These are phyloP conservation scores for Penicillium mononematosum DNA, from an alignment of 495 filamentous ascomycete genomes.

Conservation along the genomic window DNA sequence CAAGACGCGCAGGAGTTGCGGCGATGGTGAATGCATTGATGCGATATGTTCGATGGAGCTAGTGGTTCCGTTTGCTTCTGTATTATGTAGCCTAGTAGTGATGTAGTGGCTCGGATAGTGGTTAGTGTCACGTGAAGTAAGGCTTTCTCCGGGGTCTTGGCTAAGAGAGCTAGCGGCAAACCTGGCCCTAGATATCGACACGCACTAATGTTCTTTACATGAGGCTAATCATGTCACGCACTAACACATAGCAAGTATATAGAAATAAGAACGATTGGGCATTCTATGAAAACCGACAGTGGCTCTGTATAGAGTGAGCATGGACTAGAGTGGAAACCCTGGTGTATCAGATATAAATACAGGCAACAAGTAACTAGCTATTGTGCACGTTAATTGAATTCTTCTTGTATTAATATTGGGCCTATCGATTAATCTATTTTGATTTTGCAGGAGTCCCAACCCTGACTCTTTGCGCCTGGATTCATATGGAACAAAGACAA, in stretches of 20 bases:
- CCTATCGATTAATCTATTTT: slow-evolving; percentile 35
- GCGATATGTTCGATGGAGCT: background rate
- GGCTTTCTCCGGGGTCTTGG: slow-evolving; percentile 7
- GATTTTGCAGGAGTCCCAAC: slow-evolving; percentile 27
- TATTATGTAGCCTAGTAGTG: background rate
- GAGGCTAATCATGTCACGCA: background rate
- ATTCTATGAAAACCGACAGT: background rate
- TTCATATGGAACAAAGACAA: slow-evolving; percentile 29
- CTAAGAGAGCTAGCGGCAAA: background rate
- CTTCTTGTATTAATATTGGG: slow-evolving; percentile 26
- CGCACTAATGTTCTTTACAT: background rate
- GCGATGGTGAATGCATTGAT: slow-evolving; percentile 44
- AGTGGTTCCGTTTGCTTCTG: slow-evolving; percentile 1
- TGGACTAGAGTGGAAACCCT: background rate
- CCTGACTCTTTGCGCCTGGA: slow-evolving; percentile 21
- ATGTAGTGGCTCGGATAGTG: background rate
- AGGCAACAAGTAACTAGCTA: background rate
- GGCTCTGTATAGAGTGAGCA: background rate
- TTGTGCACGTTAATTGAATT: background rate
- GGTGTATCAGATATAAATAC: background rate
- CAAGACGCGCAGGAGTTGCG: slow-evolving; percentile 46
- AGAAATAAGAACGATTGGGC: background rate
- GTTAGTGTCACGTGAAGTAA: background rate
- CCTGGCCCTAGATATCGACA: background rate
- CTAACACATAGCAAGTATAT: background rate